Evolutionary conservation across 148 eudicot genomes (phyloP), one percentile per base, ranked within the genome.

Genomic region (Vaccinium vitisidaea): DNA sequence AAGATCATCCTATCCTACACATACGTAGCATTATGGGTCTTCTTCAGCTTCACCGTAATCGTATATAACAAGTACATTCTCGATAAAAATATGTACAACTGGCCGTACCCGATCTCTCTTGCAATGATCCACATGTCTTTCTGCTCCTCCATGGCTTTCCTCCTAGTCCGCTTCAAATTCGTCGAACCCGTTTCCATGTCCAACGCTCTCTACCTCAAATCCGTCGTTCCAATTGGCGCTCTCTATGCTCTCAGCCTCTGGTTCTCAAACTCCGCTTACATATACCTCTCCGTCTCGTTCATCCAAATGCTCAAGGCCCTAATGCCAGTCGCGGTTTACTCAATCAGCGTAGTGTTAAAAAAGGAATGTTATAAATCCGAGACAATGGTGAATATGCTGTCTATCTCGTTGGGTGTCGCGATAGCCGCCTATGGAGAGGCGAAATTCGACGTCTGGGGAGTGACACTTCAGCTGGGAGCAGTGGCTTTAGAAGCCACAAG

Each of bases 371-470:
- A 90, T 55, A 92, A 89, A 58, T 86, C 90, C 0, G 88, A 86
- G 0, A 90, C 92, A 0, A 94, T 94, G 97, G 86, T 85, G 0
- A 94, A 94, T 63, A 91, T 94, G 97, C 10, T 94, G 21, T 90
- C 94, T 18, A 92, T 94, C 58, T 92, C 94, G 6, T 71, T 94
- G 39, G 97, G 97, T 14, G 97, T 94, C 3, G 97, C 91, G 0
- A 88, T 94, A 52, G 97, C 97, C 19, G 97, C 97, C 3, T 94
- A 91, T 27, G 97, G 97, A 0, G 97, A 94, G 86, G 94, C 94
- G 0, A 89, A 89, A 30, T 94, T 94, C 83, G 92, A 94, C 78
- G 80, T 84, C 8, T 92, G 92, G 91, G 97, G 97, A 13, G 97
- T 94, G 13, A 84, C 87, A 0, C 81, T 94, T 14, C 94, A 94